Evolutionary conservation across 2,329 filamentous ascomycete species (phyloP).

Genomic region (Canariomyces notabilis): DNA sequence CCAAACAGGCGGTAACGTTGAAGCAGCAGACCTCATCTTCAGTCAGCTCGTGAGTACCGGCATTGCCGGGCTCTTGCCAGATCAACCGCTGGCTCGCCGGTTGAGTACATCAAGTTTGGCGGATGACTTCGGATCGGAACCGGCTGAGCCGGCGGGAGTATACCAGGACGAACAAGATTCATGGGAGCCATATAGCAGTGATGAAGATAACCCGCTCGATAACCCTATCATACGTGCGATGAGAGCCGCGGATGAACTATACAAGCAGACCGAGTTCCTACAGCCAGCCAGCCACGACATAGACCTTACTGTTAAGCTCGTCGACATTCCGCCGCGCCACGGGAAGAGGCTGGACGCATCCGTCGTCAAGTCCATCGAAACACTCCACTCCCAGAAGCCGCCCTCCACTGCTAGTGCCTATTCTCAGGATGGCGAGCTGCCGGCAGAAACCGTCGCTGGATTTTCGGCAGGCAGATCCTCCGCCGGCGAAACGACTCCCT

Average conservation of each 20-base stretch:
- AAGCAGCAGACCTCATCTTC: slow-evolving; percentile 48
- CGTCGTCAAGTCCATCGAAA: slow-evolving; percentile 4
- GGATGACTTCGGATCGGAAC: neutral
- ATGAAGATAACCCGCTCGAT: slow-evolving; percentile 23
- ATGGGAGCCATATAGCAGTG: neutral
- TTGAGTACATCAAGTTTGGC: neutral
- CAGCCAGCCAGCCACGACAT: slow-evolving; percentile 43
- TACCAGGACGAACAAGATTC: neutral
- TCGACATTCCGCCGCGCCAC: slow-evolving; percentile 15
- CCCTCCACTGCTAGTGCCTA: slow-evolving; percentile 1
- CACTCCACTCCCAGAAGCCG: slow-evolving; percentile 1
- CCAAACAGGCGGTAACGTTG: slow-evolving; percentile 44
- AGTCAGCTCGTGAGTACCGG: slow-evolving; percentile 47
- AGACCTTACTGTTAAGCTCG: slow-evolving; percentile 37
- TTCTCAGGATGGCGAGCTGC: neutral
- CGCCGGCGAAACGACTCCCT: neutral
- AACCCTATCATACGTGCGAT: slow-evolving; percentile 53
- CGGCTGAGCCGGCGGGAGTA: neutral
- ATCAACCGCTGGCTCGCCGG: neutral
- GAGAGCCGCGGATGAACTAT: slow-evolving; percentile 54
- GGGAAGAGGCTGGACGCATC: slow-evolving; percentile 47
- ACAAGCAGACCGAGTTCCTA: slow-evolving; percentile 50
- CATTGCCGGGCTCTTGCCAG: slow-evolving; percentile 14
- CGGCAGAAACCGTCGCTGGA: neutral
- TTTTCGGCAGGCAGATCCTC: neutral